Conservation (phyloP, 176 grass and related monocot species). For the Carex myosuroides region DNA sequence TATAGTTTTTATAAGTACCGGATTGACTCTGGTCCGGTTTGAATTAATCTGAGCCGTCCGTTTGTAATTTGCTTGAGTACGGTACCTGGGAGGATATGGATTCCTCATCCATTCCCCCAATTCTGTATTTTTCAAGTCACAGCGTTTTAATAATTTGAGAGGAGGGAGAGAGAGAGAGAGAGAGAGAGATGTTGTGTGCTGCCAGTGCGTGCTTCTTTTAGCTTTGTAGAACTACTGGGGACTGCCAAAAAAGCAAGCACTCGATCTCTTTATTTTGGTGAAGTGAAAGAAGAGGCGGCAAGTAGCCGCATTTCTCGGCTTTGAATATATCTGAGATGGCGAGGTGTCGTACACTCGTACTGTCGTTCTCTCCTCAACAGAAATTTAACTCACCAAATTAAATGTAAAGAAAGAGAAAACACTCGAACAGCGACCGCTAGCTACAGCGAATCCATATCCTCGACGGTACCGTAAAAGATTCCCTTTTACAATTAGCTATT, state of each 20-base stretch:
- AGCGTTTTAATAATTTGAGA: no score
- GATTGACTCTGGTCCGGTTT: no score
- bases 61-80: no score
- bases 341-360: slow-evolving; percentile 4
- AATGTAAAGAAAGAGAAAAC: neutral
- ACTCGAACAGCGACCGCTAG: neutral
- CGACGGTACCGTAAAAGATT: no score
- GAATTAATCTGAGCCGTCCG: no score
- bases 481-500: no score
- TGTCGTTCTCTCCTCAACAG: neutral
- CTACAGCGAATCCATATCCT: neutral
- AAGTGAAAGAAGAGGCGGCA: slow-evolving; percentile 32
- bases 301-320: slow-evolving; percentile 39
- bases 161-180: no score
- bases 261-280: slow-evolving; percentile 6
- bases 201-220: neutral
- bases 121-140: no score
- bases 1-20: no score
- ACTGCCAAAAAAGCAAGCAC: slow-evolving; percentile 4
- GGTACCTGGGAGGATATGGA: no score
- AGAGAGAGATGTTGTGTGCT: neutral
- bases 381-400: neutral
- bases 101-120: no score
- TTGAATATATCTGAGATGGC: slow-evolving; percentile 11
- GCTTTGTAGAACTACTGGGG: neutral